Evolutionary conservation across 176 grass and related monocot genomes (phyloP).

Genomic region (Oryza glaberrima): DNA sequence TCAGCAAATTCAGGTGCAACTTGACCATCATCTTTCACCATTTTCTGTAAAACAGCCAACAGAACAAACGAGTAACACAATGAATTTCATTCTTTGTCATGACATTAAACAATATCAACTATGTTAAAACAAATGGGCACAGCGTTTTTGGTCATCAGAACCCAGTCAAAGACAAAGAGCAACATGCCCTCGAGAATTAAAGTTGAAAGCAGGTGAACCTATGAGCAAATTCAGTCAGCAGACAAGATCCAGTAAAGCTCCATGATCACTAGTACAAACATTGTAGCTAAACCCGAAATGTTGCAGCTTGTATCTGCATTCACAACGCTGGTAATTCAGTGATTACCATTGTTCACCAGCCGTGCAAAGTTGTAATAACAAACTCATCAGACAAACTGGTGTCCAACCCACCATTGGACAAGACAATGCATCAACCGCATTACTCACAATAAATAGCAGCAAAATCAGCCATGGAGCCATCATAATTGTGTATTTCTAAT

Average conservation of each 20-base stretch:
- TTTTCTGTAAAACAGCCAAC: constrained; percentile 66
- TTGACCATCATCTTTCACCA: constrained; percentile 58
- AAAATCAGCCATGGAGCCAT: neutral
- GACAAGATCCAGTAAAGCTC: neutral
- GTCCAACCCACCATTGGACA: neutral
- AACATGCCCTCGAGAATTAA: neutral
- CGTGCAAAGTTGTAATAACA: neutral
- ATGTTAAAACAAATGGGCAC: neutral
- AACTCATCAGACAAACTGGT: neutral
- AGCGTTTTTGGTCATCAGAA: neutral
- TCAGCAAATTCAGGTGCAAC: constrained; percentile 88
- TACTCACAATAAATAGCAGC: neutral
- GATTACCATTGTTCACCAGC: neutral
- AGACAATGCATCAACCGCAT: neutral
- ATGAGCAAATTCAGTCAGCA: neutral
- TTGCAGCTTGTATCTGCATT: neutral
- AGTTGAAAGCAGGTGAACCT: neutral
- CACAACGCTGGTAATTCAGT: neutral
- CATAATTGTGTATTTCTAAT: no score
- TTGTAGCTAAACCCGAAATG: neutral
- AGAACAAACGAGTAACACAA: neutral
- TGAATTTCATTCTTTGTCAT: constrained; percentile 3
- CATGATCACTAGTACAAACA: neutral
- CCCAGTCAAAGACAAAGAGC: neutral
- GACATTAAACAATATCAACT: neutral